Base-by-base conservation (phyloP, 129 eudicot species). In the Dittrichia graveolens region DNA sequence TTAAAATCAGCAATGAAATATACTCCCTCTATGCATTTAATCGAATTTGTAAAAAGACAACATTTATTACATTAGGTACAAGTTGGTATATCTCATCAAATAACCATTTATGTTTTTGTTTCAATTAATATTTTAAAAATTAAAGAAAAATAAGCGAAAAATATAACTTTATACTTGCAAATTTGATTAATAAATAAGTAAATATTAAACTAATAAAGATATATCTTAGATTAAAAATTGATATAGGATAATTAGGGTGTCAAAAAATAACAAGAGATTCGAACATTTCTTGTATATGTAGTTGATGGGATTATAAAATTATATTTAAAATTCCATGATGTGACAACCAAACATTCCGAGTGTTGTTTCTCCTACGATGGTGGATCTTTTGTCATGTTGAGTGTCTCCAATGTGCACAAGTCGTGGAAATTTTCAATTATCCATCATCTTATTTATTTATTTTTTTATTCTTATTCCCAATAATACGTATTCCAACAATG, bases 261-360 rank as follows among this genome's bases (percentile, higher is more conserved):
- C 31, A 0, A 24, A 24, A 24, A 24, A 24, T 24, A 24, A 24
- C 31, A 24, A n/a, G n/a, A n/a, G 31, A 24, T 24, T 24, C 31
- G 31, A 24, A 24, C 31, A 24, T 24, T 24, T 24, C 31, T 24
- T n/a, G n/a, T n/a, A 24, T 2, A 0, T 24, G 31, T 24, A 24
- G 1, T 24, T 24, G 31, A 12, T 62, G 9, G 4, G 0, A 8
- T 48, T 5, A 34, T 50, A 49, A 13, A 35, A 66, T 11, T 7
- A 66, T 45, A 42, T 42, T 42, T 5, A 18, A 42, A 65, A 52
- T 77, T 70, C 72, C 59, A 61, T 37, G 52, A 35, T 38, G 38
- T 63, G 73, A 71, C 82, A 78, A 44, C 78, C 67, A 78, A 78
- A 71, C 82, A 78, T 78, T 78, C 82, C 77, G 43, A 49, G 67